Evolutionary conservation across 1,284 basidiomycete species (phyloP).

Genomic region (Apiotrichum sp.): DNA sequence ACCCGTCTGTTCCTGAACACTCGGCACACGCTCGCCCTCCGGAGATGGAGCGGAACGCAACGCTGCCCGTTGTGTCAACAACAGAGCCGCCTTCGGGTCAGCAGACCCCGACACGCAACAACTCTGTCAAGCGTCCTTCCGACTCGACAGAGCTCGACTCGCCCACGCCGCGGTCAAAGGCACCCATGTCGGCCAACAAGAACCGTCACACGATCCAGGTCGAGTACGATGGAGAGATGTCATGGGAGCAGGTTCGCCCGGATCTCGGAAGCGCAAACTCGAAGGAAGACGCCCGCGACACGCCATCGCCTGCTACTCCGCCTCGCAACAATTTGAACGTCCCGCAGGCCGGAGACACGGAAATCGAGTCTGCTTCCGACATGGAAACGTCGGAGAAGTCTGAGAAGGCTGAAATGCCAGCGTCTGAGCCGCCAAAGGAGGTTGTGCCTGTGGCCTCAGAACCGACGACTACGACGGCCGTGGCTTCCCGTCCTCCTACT

Average conservation of each 20-base stretch:
- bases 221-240: slow-evolving; percentile 60
- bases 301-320: neutral
- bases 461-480: slow-evolving; percentile 15
- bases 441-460: no score
- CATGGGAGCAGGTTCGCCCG: slow-evolving; percentile 16
- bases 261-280: slow-evolving; percentile 13
- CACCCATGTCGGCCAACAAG: slow-evolving; percentile 40
- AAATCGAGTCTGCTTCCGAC: slow-evolving; percentile 16
- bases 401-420: neutral
- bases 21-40: neutral
- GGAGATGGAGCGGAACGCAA: slow-evolving; percentile 1
- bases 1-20: neutral
- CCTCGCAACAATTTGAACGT: slow-evolving; percentile 5
- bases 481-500: neutral
- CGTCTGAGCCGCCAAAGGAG: slow-evolving; percentile 1
- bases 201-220: slow-evolving; percentile 85
- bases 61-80: neutral
- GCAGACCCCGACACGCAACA: neutral
- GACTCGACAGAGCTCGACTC: slow-evolving; percentile 1
- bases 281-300: neutral
- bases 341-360: slow-evolving; percentile 13
- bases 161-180: slow-evolving; percentile 8
- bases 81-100: neutral
- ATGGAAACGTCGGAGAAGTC: neutral
- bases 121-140: neutral